Conservation (phyloP, 2,329 filamentous ascomycete genomes). For the Raffaelea ambrosiae region DNA sequence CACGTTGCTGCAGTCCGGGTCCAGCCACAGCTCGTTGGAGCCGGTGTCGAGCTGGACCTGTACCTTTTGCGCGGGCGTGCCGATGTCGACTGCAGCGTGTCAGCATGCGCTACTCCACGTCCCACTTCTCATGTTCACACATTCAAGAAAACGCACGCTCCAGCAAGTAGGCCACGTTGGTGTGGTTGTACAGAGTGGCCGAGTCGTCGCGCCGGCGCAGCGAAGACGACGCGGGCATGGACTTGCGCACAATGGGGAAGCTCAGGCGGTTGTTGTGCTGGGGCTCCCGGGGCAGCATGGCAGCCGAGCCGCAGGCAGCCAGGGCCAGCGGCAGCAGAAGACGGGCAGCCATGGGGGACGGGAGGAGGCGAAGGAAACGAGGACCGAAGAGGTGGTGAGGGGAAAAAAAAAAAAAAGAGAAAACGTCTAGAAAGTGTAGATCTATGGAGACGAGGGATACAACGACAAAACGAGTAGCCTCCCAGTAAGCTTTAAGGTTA, state of each 20-base stretch:
- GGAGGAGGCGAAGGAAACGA: background rate
- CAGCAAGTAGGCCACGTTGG: slow-evolving; percentile 12
- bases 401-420: no score
- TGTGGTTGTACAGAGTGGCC: slow-evolving; percentile 9
- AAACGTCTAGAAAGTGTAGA: no score
- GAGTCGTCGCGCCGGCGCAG: slow-evolving; percentile 2
- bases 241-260: slow-evolving; percentile 5
- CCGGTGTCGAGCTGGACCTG: slow-evolving; percentile 45
- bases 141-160: slow-evolving; percentile 3
- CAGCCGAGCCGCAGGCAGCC: background rate
- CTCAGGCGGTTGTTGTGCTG: background rate
- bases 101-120: no score
- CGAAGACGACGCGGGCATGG: background rate
- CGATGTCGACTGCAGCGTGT: slow-evolving; percentile 30
- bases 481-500: no score
- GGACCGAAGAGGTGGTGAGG: no score
- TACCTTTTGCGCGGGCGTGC: slow-evolving; percentile 38
- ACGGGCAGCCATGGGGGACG: background rate
- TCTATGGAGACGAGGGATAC: no score
- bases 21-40: slow-evolving; percentile 49
- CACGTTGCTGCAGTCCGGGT: slow-evolving; percentile 45
- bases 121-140: background rate
- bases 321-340: background rate
- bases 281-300: background rate
- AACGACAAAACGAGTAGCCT: no score